Evolutionary conservation across 2,329 filamentous ascomycete genomes (phyloP).

Genomic region (Emergomyces orientalis): DNA sequence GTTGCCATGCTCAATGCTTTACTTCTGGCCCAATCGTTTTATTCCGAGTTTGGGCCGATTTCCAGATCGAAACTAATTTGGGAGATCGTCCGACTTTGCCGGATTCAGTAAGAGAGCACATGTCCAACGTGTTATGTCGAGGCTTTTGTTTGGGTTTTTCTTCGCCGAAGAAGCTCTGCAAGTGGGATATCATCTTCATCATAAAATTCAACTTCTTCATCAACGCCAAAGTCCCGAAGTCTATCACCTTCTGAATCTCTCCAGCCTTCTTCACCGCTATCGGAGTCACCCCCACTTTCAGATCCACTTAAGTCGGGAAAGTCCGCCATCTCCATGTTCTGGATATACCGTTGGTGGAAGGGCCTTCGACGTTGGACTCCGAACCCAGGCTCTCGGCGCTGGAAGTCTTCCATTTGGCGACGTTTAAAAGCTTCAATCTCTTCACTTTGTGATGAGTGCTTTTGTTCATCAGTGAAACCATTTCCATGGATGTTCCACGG

Average conservation of each 20-base stretch:
- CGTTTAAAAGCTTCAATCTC: constrained; percentile 45
- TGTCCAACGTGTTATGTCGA: not conserved
- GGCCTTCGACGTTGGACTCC: constrained; percentile 32
- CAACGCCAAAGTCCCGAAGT: constrained; percentile 53
- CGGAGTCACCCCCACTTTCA: constrained; percentile 19
- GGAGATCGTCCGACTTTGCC: too few relatives aligned
- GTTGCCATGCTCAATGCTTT: not conserved
- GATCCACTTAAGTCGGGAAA: constrained; percentile 15
- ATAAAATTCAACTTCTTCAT: constrained; percentile 46
- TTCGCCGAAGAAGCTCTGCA: constrained; percentile 39
- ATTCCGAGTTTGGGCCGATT: not conserved
- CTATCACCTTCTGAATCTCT: constrained; percentile 54
- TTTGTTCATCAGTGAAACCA: constrained; percentile 22
- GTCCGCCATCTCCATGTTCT: constrained; percentile 14
- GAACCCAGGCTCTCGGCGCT: constrained; percentile 31
- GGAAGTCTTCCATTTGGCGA: constrained; percentile 45
- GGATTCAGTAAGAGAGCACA: not conserved
- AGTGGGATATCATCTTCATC: constrained; percentile 54
- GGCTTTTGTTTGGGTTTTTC: not conserved
- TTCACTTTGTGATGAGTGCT: constrained; percentile 18
- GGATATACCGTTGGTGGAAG: constrained; percentile 33
- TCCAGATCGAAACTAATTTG: not conserved
- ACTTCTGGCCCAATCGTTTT: not conserved
- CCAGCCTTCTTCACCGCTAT: constrained; percentile 52
- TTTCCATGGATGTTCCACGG: constrained; percentile 14